phyloP scores from a whole-genome alignment of 768 basidiomycete genomes.

The Rhodotorula diobovata region DNA sequence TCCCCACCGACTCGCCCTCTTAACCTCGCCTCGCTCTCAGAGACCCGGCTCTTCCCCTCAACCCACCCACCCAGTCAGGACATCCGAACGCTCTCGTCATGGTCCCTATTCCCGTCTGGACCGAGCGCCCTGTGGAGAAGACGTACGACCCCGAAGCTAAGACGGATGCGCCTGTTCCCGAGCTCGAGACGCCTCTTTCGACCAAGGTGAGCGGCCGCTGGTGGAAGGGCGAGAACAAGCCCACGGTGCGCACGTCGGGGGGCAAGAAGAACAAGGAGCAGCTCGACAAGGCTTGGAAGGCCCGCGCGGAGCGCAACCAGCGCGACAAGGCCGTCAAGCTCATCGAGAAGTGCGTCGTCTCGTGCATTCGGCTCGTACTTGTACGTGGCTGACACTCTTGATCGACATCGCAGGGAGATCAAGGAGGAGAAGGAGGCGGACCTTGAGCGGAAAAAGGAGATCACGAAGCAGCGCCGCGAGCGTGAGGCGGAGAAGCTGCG shows the following conservation, averaged over 20 bases:
- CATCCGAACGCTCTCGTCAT: slow-evolving; percentile 9
- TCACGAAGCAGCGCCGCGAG: slow-evolving; percentile 33
- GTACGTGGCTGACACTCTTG: not conserved
- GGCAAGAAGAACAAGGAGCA: slow-evolving; percentile 14
- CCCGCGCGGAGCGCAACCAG: slow-evolving; percentile 31
- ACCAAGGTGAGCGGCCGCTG: slow-evolving; percentile 24
- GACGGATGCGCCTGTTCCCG: not conserved
- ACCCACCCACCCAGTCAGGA: no score
- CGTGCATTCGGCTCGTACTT: not conserved
- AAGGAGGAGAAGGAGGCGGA: slow-evolving; percentile 40
- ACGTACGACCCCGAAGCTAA: slow-evolving; percentile 7
- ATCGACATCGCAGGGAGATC: slow-evolving; percentile 28
- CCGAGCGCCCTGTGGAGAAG: slow-evolving; percentile 14
- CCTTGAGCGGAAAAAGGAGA: slow-evolving; percentile 26
- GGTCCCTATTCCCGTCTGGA: slow-evolving; percentile 34
- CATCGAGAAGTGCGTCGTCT: slow-evolving; percentile 32
- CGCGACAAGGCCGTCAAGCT: slow-evolving; percentile 38
- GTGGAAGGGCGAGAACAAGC: slow-evolving; percentile 34
- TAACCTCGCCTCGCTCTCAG: no score
- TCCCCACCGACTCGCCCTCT: no score
- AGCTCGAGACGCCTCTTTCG: slow-evolving; percentile 4
- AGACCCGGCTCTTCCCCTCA: no score
- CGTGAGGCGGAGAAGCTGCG: slow-evolving; percentile 41
- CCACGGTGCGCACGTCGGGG: slow-evolving; percentile 28
- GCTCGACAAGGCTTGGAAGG: slow-evolving; percentile 32